Conservation (phyloP, 116 monocot genomes). For the Dioscorea cayenensis region DNA sequence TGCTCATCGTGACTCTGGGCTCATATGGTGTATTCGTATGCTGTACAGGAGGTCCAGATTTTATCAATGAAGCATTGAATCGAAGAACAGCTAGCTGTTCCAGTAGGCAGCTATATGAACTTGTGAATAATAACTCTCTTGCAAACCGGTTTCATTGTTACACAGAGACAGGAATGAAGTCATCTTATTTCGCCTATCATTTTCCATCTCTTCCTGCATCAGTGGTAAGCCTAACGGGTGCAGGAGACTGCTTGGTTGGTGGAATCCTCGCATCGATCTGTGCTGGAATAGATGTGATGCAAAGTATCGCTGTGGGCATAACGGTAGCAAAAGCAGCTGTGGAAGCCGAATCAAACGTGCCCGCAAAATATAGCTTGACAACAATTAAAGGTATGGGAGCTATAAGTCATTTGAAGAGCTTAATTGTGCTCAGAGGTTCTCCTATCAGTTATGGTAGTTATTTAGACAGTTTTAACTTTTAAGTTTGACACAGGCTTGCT, state of each 20-base stretch:
- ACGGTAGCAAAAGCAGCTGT: slow-evolving; percentile 68
- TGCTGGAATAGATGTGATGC: slow-evolving; percentile 50
- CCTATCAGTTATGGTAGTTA: background rate
- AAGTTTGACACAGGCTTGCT: background rate
- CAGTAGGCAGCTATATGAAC: slow-evolving; percentile 14
- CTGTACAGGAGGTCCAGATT: slow-evolving; percentile 29
- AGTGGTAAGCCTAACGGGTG: slow-evolving; percentile 61
- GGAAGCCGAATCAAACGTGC: slow-evolving; percentile 55
- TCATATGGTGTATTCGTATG: slow-evolving; percentile 58
- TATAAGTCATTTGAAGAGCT: background rate
- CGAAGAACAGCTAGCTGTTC: background rate
- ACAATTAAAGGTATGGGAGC: slow-evolving; percentile 29
- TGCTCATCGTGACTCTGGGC: slow-evolving; percentile 63
- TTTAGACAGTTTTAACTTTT: too few relatives aligned
- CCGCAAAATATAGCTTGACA: slow-evolving; percentile 20
- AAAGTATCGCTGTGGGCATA: slow-evolving; percentile 54
- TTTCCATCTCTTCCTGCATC: slow-evolving; percentile 57
- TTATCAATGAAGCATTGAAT: slow-evolving; percentile 17
- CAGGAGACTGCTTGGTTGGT: slow-evolving; percentile 86
- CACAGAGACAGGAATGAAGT: slow-evolving; percentile 2
- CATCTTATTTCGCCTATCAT: slow-evolving; percentile 39
- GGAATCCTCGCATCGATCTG: slow-evolving; percentile 59
- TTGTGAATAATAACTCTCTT: slow-evolving; percentile 13
- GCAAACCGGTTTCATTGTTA: slow-evolving; percentile 1
- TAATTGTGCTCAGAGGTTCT: background rate